phyloP scores from a whole-genome alignment of 768 basidiomycete species.

The Heimioporus sp. region DNA sequence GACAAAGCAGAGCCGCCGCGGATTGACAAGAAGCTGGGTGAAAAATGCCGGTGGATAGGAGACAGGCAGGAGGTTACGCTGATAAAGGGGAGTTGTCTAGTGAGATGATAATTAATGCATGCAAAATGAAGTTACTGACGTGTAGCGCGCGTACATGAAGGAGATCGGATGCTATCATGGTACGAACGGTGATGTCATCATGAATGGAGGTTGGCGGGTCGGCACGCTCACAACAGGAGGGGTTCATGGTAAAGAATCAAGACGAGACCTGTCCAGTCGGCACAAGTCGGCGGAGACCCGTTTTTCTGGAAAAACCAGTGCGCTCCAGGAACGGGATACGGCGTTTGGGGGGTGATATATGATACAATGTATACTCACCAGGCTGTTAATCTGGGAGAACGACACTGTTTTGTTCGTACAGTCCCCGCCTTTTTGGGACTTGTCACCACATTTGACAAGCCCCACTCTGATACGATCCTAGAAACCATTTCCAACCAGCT shows the following conservation, averaged over 20 bases:
- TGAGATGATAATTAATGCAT: conserved; percentile 1
- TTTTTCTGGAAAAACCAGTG: too few relatives aligned
- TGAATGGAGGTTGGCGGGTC: background rate
- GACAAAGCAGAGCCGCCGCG: conserved; percentile 28
- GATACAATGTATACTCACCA: too few relatives aligned
- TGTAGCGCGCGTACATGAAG: conserved; percentile 26
- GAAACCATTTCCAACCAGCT: background rate
- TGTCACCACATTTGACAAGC: too few relatives aligned
- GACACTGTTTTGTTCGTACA: too few relatives aligned
- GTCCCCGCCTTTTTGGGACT: too few relatives aligned
- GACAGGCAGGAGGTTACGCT: conserved; percentile 26
- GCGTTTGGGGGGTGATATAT: too few relatives aligned
- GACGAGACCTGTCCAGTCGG: conserved; percentile 8
- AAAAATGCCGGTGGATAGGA: conserved; percentile 31
- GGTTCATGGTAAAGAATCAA: conserved; percentile 6
- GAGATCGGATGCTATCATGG: conserved; percentile 30
- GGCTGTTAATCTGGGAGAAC: too few relatives aligned
- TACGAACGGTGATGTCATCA: conserved; percentile 17
- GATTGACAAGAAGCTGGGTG: conserved; percentile 29
- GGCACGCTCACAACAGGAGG: background rate
- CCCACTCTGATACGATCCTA: too few relatives aligned
- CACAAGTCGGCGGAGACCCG: conserved; percentile 11
- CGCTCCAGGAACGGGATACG: too few relatives aligned
- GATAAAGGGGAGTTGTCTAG: background rate
- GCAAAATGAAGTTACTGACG: conserved; percentile 9